phyloP scores from a whole-genome alignment of 2,329 filamentous ascomycete genomes.

The Teratosphaeria destructans region DNA sequence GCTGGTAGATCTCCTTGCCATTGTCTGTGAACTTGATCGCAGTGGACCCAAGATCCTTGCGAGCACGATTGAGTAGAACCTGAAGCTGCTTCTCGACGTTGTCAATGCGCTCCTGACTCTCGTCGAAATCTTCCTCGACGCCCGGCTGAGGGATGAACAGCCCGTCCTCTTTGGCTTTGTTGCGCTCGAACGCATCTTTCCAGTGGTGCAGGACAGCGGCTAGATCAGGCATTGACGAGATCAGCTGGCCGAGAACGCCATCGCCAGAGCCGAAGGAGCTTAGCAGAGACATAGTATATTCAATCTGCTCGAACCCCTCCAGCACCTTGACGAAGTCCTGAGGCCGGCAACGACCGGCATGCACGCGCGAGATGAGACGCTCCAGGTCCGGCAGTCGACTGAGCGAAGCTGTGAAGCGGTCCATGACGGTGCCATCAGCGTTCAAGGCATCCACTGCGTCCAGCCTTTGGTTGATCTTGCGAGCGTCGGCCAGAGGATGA shows the following conservation, averaged over 20 bases:
- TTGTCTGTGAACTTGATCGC: conserved; percentile 54
- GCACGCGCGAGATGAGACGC: conserved; percentile 83
- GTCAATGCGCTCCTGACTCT: conserved; percentile 66
- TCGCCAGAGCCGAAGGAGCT: conserved; percentile 63
- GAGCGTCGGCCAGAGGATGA: conserved; percentile 78
- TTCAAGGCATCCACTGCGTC: conserved; percentile 93
- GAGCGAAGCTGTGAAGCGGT: conserved; percentile 80
- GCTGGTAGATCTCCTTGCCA: conserved; percentile 93
- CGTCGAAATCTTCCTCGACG: conserved; percentile 86
- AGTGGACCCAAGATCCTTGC: conserved; percentile 63
- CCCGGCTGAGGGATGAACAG: conserved; percentile 76
- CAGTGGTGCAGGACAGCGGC: conserved; percentile 65
- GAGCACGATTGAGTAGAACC: conserved; percentile 58
- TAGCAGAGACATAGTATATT: conserved; percentile 80
- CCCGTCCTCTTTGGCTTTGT: conserved; percentile 66
- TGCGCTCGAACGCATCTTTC: conserved; percentile 84
- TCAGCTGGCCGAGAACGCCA: conserved; percentile 73
- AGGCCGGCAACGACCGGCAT: conserved; percentile 79
- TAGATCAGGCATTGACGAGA: conserved; percentile 78
- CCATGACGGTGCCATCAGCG: conserved; percentile 65
- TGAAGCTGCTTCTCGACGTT: conserved; percentile 64
- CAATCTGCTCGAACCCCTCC: conserved; percentile 95
- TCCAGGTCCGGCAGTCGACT: conserved; percentile 91
- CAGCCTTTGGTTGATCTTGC: conserved; percentile 82
- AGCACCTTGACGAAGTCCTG: conserved; percentile 90